Percentiles rank a stretch among this genome's conserved stretches.
Evolutionary conservation across 805 yeast genomes (phyloP).

Genomic region (Wickerhamomyces bisporus): DNA sequence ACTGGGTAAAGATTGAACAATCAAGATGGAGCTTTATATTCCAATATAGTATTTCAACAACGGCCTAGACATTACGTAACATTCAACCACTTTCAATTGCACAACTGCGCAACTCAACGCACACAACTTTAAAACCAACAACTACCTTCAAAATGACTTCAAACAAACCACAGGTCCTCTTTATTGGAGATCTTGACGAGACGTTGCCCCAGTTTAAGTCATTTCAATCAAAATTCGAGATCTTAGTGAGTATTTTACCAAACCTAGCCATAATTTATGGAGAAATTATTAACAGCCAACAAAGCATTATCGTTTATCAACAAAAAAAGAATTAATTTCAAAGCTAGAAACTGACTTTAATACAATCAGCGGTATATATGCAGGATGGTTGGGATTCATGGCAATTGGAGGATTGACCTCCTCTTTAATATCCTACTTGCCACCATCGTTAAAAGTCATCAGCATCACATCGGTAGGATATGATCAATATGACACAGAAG

Average conservation of each 20-base stretch:
- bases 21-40: too few relatives aligned
- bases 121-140: too few relatives aligned
- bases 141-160: background rate
- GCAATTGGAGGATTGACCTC: slow-evolving; percentile 45
- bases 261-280: too few relatives aligned
- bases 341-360: slow-evolving; percentile 32
- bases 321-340: slow-evolving; percentile 33
- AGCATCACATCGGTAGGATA: slow-evolving; percentile 55
- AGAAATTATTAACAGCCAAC: too few relatives aligned
- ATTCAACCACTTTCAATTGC: background rate
- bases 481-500: slow-evolving; percentile 43
- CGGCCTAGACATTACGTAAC: too few relatives aligned
- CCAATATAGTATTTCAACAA: too few relatives aligned
- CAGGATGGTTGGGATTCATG: slow-evolving; percentile 53
- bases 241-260: slow-evolving; percentile 14
- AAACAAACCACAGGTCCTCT: slow-evolving; percentile 22
- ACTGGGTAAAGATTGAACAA: too few relatives aligned
- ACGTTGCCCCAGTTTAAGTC: slow-evolving; percentile 30
- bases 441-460: slow-evolving; percentile 40
- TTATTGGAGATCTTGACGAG: slow-evolving; percentile 40
- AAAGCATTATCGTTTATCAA: slow-evolving; percentile 30
- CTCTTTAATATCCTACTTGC: slow-evolving; percentile 40
- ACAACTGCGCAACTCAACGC: background rate
- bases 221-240: slow-evolving; percentile 32
- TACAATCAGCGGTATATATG: slow-evolving; percentile 48